Percentiles rank a stretch among this genome's conserved stretches.
phyloP scores from a whole-genome alignment of 2,329 filamentous ascomycete species.

The Sporothrix phasma region DNA sequence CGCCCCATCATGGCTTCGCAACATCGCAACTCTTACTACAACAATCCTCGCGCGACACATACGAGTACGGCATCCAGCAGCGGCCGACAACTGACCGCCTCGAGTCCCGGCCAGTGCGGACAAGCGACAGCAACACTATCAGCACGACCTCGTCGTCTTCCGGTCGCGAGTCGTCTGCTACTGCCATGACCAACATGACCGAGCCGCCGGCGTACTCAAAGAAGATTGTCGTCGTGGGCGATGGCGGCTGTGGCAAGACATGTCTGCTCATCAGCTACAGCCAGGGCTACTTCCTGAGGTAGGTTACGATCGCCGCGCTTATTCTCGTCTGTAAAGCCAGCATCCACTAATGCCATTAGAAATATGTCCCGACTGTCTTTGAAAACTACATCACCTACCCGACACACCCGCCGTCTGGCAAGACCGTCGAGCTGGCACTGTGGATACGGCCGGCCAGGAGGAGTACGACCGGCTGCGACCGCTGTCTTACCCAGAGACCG shows the following conservation, averaged over 20 bases:
- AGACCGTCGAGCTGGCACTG: constrained; percentile 89
- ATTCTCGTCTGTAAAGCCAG: not conserved
- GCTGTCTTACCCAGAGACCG: constrained; percentile 94
- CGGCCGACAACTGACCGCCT: constrained; percentile 30
- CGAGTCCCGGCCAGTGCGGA: constrained; percentile 48
- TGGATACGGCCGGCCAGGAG: constrained; percentile 98
- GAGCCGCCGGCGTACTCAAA: constrained; percentile 92
- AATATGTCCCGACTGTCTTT: constrained; percentile 99
- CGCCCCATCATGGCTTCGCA: constrained; percentile 28
- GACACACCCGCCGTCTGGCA: constrained; percentile 74
- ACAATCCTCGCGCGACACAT: constrained; percentile 30
- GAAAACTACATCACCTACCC: constrained; percentile 99
- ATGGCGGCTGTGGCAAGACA: constrained; percentile 97
- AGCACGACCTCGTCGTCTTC: constrained; percentile 69
- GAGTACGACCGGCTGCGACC: constrained; percentile 95
- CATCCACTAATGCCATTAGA: constrained; percentile 44
- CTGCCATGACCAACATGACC: constrained; percentile 55
- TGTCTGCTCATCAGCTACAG: constrained; percentile 98
- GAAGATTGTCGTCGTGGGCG: constrained; percentile 97
- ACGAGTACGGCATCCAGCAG: constrained; percentile 31
- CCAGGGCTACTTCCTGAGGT: constrained; percentile 98
- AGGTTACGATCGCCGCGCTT: constrained; percentile 16
- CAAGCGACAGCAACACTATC: constrained; percentile 84
- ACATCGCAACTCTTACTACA: constrained; percentile 46
- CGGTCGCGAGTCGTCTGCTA: constrained; percentile 67